These are phyloP conservation scores for Stentor roeselii DNA, from an alignment of 73 alveolate genomes.

Conservation along the genomic window DNA sequence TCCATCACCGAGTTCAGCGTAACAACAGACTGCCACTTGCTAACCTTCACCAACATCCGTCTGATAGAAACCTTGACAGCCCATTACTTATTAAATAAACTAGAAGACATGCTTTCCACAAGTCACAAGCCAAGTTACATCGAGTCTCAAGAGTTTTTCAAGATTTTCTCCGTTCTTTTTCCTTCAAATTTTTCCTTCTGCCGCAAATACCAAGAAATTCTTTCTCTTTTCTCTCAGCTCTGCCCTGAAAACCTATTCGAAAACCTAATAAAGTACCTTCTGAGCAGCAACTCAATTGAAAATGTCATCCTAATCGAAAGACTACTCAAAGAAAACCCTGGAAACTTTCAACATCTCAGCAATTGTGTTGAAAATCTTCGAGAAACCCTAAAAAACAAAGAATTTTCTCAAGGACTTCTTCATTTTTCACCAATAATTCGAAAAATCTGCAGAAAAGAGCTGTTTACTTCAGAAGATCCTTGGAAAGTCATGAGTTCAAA, in stretches of 20 bases:
- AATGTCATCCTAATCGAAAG: neutral
- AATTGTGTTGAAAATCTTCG: no score
- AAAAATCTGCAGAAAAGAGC: no score
- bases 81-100: neutral
- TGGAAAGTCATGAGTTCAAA: no score
- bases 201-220: neutral
- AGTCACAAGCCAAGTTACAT: neutral
- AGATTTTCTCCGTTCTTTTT: neutral
- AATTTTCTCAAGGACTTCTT: no score
- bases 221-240: neutral
- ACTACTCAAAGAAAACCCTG: slow-evolving; percentile 6
- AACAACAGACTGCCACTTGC: no score
- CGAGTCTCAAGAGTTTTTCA: neutral
- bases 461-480: no score
- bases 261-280: neutral
- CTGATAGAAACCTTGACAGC: neutral
- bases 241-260: slow-evolving; percentile 13
- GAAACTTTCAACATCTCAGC: no score
- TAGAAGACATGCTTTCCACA: neutral
- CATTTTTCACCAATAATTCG: no score
- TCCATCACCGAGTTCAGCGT: no score
- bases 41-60: no score
- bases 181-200: neutral
- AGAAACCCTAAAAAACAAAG: no score
- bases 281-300: neutral